Percentiles rank a stretch among this genome's conserved stretches.
These are phyloP conservation scores for Anthracocystis panici-leucophaei DNA, from an alignment of 1,284 basidiomycete genomes.

Conservation along the genomic window DNA sequence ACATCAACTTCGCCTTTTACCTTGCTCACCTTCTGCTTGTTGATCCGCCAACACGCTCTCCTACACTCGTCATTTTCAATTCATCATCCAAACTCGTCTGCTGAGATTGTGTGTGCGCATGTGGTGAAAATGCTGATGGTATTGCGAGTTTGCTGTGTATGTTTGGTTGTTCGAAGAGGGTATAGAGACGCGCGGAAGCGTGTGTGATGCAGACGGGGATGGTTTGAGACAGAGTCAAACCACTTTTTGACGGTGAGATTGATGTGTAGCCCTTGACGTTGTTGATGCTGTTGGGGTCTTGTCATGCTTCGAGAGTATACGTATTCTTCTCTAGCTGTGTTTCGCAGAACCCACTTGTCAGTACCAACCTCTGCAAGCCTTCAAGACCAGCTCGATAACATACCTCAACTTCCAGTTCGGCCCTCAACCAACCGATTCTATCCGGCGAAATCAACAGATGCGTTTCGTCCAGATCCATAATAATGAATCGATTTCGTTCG, in stretches of 20 bases:
- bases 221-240: too few species aligned
- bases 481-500: constrained; percentile 78
- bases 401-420: constrained; percentile 82
- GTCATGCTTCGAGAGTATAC: constrained; percentile 60
- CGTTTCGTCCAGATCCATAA: constrained; percentile 86
- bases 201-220: not conserved
- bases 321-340: constrained; percentile 65
- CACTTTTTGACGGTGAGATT: not conserved
- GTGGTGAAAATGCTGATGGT: not conserved
- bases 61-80: constrained; percentile 1
- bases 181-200: not conserved
- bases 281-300: too few species aligned
- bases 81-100: not conserved
- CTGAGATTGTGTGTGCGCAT: not conserved
- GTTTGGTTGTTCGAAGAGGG: not conserved
- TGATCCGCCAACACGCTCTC: not conserved
- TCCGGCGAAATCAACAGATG: constrained; percentile 86
- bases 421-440: constrained; percentile 79
- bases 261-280: too few species aligned
- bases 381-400: too few species aligned
- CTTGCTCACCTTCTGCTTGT: not conserved
- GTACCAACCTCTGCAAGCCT: too few species aligned
- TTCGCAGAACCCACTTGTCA: not conserved
- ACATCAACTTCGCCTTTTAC: not conserved
- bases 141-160: not conserved